Evolutionary conservation across 2,329 filamentous ascomycete species (phyloP).

Genomic region (Coniella lustricola): DNA sequence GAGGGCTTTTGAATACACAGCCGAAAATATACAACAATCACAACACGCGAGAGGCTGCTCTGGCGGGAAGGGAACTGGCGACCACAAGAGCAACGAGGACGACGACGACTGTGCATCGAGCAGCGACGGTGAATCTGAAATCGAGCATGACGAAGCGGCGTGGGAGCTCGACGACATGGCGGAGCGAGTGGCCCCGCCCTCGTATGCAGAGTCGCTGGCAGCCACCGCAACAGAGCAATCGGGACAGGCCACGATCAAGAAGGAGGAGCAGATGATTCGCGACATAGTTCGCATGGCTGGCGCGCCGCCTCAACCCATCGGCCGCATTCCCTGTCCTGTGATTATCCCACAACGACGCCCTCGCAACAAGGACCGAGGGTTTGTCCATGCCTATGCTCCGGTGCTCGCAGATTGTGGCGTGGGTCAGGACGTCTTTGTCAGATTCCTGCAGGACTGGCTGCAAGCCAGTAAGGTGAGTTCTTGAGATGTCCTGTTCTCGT

Average conservation of each 20-base stretch:
- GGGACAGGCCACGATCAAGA: slow-evolving; percentile 16
- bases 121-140: slow-evolving; percentile 4
- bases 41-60: neutral
- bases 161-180: slow-evolving; percentile 23
- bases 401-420: slow-evolving; percentile 28
- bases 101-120: slow-evolving; percentile 8
- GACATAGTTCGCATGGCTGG: slow-evolving; percentile 20
- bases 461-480: slow-evolving; percentile 17
- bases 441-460: slow-evolving; percentile 29
- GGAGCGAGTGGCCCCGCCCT: slow-evolving; percentile 14
- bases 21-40: no score
- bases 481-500: neutral
- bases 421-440: slow-evolving; percentile 27
- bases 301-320: slow-evolving; percentile 9
- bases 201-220: slow-evolving; percentile 7
- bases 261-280: slow-evolving; percentile 16
- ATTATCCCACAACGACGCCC: slow-evolving; percentile 33
- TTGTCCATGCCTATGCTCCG: slow-evolving; percentile 32
- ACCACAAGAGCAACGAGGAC: neutral
- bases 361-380: slow-evolving; percentile 28
- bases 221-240: slow-evolving; percentile 5
- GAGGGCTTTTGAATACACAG: neutral
- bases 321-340: slow-evolving; percentile 26
- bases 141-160: slow-evolving; percentile 18
- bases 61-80: neutral